phyloP scores from a whole-genome alignment of 768 basidiomycete species.

The Strobilomyces echinocephalus region DNA sequence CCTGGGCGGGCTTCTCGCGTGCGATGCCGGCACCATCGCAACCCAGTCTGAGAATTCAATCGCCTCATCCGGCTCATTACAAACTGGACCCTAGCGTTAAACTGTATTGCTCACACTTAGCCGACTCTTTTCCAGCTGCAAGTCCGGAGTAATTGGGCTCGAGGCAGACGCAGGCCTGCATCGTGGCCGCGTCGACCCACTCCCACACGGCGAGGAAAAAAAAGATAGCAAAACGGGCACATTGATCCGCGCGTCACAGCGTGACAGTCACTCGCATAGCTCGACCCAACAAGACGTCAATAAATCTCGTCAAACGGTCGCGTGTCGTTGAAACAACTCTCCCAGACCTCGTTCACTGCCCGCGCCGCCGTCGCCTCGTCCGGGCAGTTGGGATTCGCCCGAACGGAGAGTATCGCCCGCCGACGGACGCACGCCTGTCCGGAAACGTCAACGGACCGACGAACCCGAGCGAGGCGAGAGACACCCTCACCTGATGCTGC shows the following conservation, averaged over 20 bases:
- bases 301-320: slow-evolving; percentile 93
- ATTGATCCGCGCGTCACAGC: slow-evolving; percentile 31
- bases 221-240: slow-evolving; percentile 14
- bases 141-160: no score
- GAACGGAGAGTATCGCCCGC: slow-evolving; percentile 77
- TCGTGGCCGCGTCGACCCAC: background rate
- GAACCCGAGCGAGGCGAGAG: slow-evolving; percentile 1
- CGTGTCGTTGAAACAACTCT: slow-evolving; percentile 92
- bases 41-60: no score
- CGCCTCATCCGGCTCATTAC: background rate
- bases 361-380: slow-evolving; percentile 73
- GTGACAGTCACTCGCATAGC: background rate
- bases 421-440: slow-evolving; percentile 83
- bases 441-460: slow-evolving; percentile 1
- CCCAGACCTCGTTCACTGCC: slow-evolving; percentile 96
- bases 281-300: no score
- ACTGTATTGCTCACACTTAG: no score
- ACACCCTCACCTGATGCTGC: slow-evolving; percentile 75
- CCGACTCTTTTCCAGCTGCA: no score
- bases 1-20: background rate
- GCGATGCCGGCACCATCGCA: slow-evolving; percentile 9
- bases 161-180: no score
- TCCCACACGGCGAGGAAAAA: background rate
- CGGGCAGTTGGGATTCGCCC: slow-evolving; percentile 75
- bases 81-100: no score